Conservation (phyloP, 768 basidiomycete genomes). For the Psilocybe cubensis region DNA sequence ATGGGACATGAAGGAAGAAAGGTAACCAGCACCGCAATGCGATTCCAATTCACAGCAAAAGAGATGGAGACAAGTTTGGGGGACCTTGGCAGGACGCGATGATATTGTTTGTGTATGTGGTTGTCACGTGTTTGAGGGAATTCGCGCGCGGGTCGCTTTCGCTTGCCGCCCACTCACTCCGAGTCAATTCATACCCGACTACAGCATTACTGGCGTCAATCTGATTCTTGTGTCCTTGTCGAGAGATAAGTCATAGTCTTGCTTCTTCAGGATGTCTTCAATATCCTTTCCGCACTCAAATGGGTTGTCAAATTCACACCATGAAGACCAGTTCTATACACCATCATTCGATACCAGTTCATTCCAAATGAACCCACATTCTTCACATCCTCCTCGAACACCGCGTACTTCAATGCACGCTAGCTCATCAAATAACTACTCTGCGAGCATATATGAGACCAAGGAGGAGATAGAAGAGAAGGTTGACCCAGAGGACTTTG, state of each 20-base stretch:
- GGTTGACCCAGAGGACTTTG: conserved; percentile 44
- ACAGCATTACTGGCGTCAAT: conserved; percentile 5
- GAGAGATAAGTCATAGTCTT: background rate
- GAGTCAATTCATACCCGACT: conserved; percentile 13
- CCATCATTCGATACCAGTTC: conserved; percentile 61
- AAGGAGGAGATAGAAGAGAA: conserved; percentile 42
- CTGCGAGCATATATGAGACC: conserved; percentile 47
- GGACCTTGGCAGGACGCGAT: conserved; percentile 13
- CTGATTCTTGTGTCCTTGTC: conserved; percentile 1
- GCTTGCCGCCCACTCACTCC: background rate
- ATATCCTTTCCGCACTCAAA: conserved; percentile 61
- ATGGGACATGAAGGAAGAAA: conserved; percentile 17
- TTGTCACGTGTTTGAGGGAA: conserved; percentile 21
- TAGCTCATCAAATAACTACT: conserved; percentile 40
- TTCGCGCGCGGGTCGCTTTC: conserved; percentile 13
- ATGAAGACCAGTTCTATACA: conserved; percentile 57
- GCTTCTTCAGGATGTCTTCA: conserved; percentile 55
- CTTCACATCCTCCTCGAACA: conserved; percentile 78
- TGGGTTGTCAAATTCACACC: conserved; percentile 41
- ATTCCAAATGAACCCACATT: conserved; percentile 84
- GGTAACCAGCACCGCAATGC: background rate
- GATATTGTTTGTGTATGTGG: conserved; percentile 19
- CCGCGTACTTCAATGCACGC: conserved; percentile 57
- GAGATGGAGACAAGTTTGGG: background rate
- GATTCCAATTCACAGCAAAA: background rate